Evolutionary conservation across 345 rosid species (phyloP), one percentile per base, ranked within the genome.

Genomic region (Ceriops tagal): DNA sequence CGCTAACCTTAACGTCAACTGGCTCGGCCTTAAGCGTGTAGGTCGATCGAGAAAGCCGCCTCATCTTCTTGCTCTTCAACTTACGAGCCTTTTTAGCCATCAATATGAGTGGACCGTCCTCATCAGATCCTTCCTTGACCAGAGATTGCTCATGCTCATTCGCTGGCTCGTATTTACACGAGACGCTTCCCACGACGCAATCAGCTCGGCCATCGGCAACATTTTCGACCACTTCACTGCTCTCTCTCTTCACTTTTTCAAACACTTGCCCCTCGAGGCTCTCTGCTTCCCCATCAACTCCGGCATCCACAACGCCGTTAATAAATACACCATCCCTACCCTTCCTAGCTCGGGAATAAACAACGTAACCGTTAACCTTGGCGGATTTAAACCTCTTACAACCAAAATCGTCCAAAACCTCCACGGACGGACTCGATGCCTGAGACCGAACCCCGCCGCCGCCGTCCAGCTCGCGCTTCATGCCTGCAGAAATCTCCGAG

Each of bases 301-400:
- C 59, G 59, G 46, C 58, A 64, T 68, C 59, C 47, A 67, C 82
- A 22, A 30, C 30, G n/a, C 9, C 26, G 37, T 28, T 49, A 9
- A 56, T 1, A 8, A 56, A 56, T 56, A 4, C 59, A 56, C 43
- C 51, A 35, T 22, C 22, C 60, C 39, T 65, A 49, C 24, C 59
- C 71, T 58, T 72, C 53, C 65, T 83, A 59, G 78, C 77, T 73
- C 98, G 85, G 62, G 89, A 83, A 65, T 93, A 93, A 58, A 93
- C 98, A 62, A 89, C 84, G 58, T 74, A 78, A 66, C 96, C 89
- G 84, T 88, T 88, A 30, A 86, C 89, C 67, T 85, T 73, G 65
- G 82, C 79, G 72, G 77, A 78, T 76, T 81, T 91, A 67, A 82
- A 73, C 67, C 91, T 80, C 86, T 91, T 89, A 74, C 76, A 75